phyloP scores from a whole-genome alignment of 495 filamentous ascomycete species.

The Apodospora peruviana region DNA sequence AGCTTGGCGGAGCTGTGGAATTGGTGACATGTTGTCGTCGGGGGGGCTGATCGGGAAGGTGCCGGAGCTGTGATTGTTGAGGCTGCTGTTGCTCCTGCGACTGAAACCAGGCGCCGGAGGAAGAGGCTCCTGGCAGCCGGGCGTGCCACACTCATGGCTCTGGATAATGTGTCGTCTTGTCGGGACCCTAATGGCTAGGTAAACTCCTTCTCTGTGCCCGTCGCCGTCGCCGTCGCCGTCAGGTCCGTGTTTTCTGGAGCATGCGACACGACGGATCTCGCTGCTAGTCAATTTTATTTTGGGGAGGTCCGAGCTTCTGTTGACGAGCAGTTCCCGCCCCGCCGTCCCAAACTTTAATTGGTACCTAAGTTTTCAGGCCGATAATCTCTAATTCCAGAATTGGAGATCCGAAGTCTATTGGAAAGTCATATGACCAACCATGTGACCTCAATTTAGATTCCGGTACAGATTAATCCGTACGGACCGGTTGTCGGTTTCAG shows the following conservation, averaged over 20 bases:
- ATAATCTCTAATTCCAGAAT: background rate
- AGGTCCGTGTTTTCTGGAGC: background rate
- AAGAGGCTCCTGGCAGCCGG: slow-evolving; percentile 27
- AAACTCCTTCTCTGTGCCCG: background rate
- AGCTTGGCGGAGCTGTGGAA: slow-evolving; percentile 43
- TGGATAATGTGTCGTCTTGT: slow-evolving; percentile 6
- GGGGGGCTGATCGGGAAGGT: too few species aligned
- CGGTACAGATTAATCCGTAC: too few species aligned
- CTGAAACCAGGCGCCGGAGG: slow-evolving; percentile 22
- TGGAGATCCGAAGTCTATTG: too few species aligned
- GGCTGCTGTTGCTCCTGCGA: background rate
- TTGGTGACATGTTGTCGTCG: slow-evolving; percentile 22
- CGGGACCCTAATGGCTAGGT: slow-evolving; percentile 11
- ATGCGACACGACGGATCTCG: slow-evolving; percentile 3
- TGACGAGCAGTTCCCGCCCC: background rate
- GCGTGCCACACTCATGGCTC: slow-evolving; percentile 30
- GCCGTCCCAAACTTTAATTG: background rate
- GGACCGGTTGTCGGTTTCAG: too few species aligned
- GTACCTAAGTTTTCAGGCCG: background rate
- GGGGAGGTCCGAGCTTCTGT: slow-evolving; percentile 6
- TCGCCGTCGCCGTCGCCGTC: background rate
- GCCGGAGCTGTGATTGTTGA: slow-evolving; percentile 2
- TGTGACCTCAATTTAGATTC: background rate
- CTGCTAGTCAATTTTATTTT: slow-evolving; percentile 7
- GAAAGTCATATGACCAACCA: background rate